A percentile compares a stretch with the other conserved stretches of the same genome.
phyloP scores from a whole-genome alignment of 352 stramenopile genomes.

The Saprolegnia parasitica region DNA sequence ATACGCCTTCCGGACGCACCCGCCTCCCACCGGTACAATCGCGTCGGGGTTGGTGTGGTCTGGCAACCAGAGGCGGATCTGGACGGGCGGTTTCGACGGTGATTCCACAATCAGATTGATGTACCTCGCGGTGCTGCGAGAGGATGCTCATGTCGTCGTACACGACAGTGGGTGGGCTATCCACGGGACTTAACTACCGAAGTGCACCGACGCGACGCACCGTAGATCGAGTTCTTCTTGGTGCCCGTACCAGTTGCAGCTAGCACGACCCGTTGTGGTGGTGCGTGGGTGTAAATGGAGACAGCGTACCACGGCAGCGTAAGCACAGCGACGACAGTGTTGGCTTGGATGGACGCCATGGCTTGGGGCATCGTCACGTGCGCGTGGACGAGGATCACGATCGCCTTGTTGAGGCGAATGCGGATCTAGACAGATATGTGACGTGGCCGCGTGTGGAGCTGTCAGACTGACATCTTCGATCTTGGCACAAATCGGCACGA shows the following conservation, averaged over 20 bases:
- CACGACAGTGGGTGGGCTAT: constrained; percentile 47
- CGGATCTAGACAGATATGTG: constrained; percentile 23
- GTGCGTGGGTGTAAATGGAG: not conserved
- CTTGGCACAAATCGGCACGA: constrained; percentile 76
- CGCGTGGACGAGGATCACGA: constrained; percentile 73
- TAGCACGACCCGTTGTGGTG: not conserved
- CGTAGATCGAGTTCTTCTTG: constrained; percentile 57
- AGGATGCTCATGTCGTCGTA: constrained; percentile 83
- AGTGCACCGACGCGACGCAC: not conserved
- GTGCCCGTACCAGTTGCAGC: constrained; percentile 76
- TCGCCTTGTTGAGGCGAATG: constrained; percentile 48
- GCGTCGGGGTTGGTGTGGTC: not conserved
- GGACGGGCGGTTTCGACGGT: not conserved
- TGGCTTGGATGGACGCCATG: constrained; percentile 54
- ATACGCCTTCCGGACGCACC: constrained; percentile 11
- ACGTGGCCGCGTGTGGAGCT: too few relatives aligned
- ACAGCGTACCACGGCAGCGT: constrained; percentile 51
- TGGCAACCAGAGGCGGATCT: constrained; percentile 22
- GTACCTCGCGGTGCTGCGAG: constrained; percentile 68
- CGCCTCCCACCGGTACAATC: not conserved
- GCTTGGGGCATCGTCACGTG: constrained; percentile 75
- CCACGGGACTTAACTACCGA: not conserved
- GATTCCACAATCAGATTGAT: too few relatives aligned
- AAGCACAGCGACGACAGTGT: constrained; percentile 54
- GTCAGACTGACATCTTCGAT: constrained; percentile 57